A percentile compares a stretch with the other conserved stretches of the same genome.
Conservation (phyloP, 768 basidiomycete species). For the Podaxis sp. region DNA sequence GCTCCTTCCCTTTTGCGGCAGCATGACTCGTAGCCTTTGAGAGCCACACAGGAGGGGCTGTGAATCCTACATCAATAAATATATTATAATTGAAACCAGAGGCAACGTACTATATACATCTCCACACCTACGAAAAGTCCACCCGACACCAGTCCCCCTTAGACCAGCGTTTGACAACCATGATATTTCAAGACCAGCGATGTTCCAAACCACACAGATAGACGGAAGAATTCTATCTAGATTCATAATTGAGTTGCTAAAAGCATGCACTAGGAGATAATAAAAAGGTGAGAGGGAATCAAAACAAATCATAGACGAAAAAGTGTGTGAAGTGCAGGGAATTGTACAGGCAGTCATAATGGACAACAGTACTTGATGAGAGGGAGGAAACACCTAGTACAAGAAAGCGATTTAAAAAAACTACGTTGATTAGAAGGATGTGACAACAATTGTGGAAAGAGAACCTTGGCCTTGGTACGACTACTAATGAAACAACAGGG, state of each 20-base stretch:
- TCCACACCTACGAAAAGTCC: neutral
- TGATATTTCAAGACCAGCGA: neutral
- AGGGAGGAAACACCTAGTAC: conserved; percentile 1
- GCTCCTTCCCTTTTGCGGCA: neutral
- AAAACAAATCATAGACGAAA: conserved; percentile 8
- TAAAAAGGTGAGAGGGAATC: neutral
- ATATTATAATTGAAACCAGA: neutral
- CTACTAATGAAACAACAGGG: conserved; percentile 15
- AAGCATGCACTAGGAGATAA: conserved; percentile 10
- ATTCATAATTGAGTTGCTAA: conserved; percentile 10
- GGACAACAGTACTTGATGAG: conserved; percentile 6
- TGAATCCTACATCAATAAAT: neutral
- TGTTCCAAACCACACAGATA: neutral
- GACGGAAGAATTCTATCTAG: conserved; percentile 12
- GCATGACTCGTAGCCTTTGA: neutral
- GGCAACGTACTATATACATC: neutral
- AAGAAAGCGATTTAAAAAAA: conserved; percentile 6
- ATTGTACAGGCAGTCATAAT: conserved; percentile 4
- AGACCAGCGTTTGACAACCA: neutral
- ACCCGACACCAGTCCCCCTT: neutral
- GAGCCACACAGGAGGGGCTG: neutral
- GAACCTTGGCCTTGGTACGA: neutral
- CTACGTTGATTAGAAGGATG: conserved; percentile 7
- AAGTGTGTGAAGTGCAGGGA: neutral
- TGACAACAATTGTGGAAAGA: neutral